phyloP scores from a whole-genome alignment of 169 alveolate genomes.

The Plasmodium knowlesi region DNA sequence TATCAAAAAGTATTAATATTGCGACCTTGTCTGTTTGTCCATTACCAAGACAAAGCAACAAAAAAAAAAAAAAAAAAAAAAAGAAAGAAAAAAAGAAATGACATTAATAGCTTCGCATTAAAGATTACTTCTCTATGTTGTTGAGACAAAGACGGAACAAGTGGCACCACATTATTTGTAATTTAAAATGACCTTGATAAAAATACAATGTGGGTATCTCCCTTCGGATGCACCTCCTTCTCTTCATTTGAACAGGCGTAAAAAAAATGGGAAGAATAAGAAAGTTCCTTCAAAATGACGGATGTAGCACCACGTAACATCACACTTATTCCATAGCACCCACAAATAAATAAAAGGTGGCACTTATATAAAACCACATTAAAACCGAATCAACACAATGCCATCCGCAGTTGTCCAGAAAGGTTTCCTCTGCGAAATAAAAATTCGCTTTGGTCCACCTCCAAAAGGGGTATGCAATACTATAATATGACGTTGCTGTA shows the following conservation, averaged over 20 bases:
- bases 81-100: not conserved
- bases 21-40: not conserved
- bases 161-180: not conserved
- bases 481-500: not conserved
- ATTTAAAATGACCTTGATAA: not conserved
- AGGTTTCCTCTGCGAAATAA: not conserved
- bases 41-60: not conserved
- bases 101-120: not conserved
- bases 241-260: not conserved
- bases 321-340: not conserved
- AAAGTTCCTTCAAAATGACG: not conserved
- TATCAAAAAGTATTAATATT: not conserved
- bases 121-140: not conserved
- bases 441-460: not conserved
- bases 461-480: not conserved
- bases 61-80: not conserved
- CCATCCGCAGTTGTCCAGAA: not conserved
- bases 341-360: not conserved
- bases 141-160: not conserved
- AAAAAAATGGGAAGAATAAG: not conserved
- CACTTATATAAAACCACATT: not conserved
- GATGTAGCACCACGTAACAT: not conserved
- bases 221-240: not conserved
- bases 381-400: not conserved
- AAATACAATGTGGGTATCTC: not conserved